These are phyloP conservation scores for Yamadazyma jaroonii DNA, from an alignment of 1,139 yeast species.

Conservation along the genomic window DNA sequence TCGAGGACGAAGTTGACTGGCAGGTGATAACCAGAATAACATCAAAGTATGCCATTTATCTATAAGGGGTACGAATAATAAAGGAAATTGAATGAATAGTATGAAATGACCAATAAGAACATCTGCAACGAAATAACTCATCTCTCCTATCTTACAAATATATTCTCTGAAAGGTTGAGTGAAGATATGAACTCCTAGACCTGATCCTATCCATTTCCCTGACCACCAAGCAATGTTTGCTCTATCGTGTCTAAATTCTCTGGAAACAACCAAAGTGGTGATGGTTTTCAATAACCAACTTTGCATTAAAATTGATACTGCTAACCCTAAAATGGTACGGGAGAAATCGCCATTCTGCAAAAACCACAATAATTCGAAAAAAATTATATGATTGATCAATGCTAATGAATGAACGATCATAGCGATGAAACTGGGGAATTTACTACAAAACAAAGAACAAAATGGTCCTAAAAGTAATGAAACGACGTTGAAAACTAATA, in stretches of 20 bases:
- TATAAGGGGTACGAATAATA: conserved; percentile 52
- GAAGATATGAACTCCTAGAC: conserved; percentile 47
- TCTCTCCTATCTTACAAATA: conserved; percentile 51
- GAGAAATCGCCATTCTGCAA: conserved; percentile 53
- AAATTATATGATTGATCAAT: conserved; percentile 37
- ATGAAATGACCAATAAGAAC: conserved; percentile 51
- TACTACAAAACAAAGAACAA: conserved; percentile 28
- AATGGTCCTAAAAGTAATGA: conserved; percentile 50
- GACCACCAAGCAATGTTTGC: conserved; percentile 67
- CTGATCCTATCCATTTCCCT: conserved; percentile 58
- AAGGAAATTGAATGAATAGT: conserved; percentile 49
- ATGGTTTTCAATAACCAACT: conserved; percentile 40
- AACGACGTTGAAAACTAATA: conserved; percentile 36
- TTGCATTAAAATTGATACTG: conserved; percentile 41
- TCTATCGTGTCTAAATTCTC: conserved; percentile 50
- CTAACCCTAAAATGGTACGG: conserved; percentile 47
- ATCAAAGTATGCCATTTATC: conserved; percentile 78
- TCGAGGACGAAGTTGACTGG: conserved; percentile 44
- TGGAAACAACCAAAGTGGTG: conserved; percentile 39
- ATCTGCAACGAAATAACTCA: conserved; percentile 55
- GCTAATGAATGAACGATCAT: conserved; percentile 42
- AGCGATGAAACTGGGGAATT: conserved; percentile 46
- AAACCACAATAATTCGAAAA: conserved; percentile 51
- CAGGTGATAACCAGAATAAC: conserved; percentile 79
- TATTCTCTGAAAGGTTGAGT: conserved; percentile 57